Conservation (phyloP, 148 eudicot species). For the Chenopodium formosanum region DNA sequence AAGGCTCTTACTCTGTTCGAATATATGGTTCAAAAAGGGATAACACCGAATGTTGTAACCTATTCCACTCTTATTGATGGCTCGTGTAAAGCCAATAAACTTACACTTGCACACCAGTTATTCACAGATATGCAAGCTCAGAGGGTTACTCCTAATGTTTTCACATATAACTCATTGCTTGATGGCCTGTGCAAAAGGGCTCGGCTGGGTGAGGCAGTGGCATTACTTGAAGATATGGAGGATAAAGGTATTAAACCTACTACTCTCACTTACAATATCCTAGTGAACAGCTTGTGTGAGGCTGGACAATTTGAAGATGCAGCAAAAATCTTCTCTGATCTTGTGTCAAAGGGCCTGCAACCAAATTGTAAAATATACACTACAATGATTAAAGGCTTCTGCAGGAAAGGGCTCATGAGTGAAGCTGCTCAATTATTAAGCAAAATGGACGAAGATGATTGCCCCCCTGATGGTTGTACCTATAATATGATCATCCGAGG, state of each 20-base stretch:
- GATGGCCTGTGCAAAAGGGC: neutral
- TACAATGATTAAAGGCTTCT: neutral
- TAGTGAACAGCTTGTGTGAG: neutral
- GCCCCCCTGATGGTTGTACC: neutral
- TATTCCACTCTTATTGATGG: neutral
- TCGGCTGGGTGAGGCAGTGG: neutral
- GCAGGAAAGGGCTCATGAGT: neutral
- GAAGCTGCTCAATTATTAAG: neutral
- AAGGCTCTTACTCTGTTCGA: neutral
- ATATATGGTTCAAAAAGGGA: neutral
- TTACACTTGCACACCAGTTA: neutral
- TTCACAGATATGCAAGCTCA: neutral
- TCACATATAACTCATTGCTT: neutral
- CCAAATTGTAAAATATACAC: neutral
- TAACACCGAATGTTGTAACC: neutral
- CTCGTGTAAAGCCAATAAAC: neutral
- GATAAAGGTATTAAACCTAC: neutral
- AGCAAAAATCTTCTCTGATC: no score
- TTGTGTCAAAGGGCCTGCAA: neutral
- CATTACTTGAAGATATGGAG: neutral
- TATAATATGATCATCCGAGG: neutral
- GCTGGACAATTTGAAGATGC: neutral
- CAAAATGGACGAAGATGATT: neutral
- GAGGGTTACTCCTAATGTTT: neutral
- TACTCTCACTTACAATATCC: neutral